Conservation (phyloP, 2,329 filamentous ascomycete species). For the Cryphonectria radicalis region DNA sequence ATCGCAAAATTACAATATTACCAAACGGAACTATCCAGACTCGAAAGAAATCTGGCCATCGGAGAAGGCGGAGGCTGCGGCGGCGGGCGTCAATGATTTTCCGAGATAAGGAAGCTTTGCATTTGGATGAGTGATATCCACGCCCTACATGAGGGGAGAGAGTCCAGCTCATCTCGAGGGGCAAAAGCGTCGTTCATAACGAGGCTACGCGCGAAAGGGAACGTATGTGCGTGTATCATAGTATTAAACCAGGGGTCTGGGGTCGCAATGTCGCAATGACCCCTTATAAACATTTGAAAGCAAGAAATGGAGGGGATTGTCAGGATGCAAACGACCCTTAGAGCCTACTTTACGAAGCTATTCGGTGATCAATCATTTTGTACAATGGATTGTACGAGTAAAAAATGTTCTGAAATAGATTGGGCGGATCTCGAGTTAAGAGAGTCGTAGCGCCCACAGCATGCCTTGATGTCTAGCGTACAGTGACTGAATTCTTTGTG, state of each 20-base stretch:
- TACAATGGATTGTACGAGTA: neutral
- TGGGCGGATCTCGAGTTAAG: neutral
- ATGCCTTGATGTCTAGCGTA: neutral
- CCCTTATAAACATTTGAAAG: constrained; percentile 25
- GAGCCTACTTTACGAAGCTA: constrained; percentile 13
- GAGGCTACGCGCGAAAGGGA: neutral
- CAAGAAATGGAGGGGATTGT: constrained; percentile 16
- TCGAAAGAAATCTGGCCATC: neutral
- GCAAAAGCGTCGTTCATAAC: neutral
- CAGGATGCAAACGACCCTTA: constrained; percentile 24
- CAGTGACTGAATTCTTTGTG: neutral
- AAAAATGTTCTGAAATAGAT: neutral
- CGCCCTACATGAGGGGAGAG: neutral
- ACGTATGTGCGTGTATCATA: constrained; percentile 21
- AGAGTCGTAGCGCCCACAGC: neutral
- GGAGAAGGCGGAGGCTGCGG: too few species aligned
- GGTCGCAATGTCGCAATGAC: constrained; percentile 19
- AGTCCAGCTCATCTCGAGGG: neutral
- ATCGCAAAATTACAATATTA: neutral
- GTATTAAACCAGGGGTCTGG: constrained; percentile 7
- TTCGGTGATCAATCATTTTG: constrained; percentile 23
- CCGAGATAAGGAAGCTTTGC: neutral
- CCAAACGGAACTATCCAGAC: neutral
- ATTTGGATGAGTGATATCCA: neutral
- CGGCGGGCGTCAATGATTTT: neutral